Conservation (phyloP, 768 basidiomycete genomes). For the Tulasnella sp. region DNA sequence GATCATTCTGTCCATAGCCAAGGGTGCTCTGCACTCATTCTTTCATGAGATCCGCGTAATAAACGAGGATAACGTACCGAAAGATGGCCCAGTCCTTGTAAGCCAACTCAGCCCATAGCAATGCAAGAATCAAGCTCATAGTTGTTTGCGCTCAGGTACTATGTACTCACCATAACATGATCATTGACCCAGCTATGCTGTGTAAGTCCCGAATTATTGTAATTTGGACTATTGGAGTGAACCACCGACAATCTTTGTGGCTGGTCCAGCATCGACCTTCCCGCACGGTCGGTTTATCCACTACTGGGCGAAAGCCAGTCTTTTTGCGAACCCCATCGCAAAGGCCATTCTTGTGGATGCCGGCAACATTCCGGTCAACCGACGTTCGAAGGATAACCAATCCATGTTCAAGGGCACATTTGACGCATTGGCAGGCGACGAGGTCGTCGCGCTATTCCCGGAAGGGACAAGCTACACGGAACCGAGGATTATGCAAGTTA, state of each 20-base stretch:
- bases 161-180: constrained; percentile 94
- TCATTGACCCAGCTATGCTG: constrained; percentile 81
- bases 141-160: constrained; percentile 52
- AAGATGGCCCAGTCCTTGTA: constrained; percentile 90
- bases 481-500: constrained; percentile 83
- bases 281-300: constrained; percentile 81
- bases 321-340: constrained; percentile 79
- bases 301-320: constrained; percentile 92
- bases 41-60: constrained; percentile 87
- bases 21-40: constrained; percentile 79
- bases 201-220: constrained; percentile 55
- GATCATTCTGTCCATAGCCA: constrained; percentile 69
- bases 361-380: constrained; percentile 97
- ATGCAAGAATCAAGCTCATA: neutral
- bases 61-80: constrained; percentile 86
- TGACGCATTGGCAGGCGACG: constrained; percentile 75
- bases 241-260: neutral
- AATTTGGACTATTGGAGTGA: neutral
- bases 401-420: constrained; percentile 87
- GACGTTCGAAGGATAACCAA: constrained; percentile 90
- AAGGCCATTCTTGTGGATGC: constrained; percentile 79
- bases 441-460: constrained; percentile 90
- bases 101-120: constrained; percentile 50
- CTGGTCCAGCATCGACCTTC: constrained; percentile 68
- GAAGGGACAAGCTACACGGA: constrained; percentile 86